These are phyloP conservation scores for Mycosphaerella arachidis DNA, from an alignment of 2,329 filamentous ascomycete genomes.

Conservation along the genomic window DNA sequence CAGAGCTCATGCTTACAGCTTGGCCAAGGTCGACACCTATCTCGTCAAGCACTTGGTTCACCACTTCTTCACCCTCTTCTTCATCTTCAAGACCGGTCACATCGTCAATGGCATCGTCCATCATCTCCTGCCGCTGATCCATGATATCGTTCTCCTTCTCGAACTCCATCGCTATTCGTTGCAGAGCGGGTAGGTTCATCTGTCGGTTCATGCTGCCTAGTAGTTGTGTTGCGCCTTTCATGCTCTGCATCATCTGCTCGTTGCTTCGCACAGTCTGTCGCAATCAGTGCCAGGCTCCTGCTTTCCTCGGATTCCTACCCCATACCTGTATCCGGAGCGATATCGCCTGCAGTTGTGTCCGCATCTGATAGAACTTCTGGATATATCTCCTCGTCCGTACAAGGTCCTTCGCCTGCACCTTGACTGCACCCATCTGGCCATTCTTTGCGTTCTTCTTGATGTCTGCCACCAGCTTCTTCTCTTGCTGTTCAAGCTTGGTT, in stretches of 20 bases:
- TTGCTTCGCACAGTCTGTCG: constrained; percentile 88
- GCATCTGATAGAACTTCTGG: constrained; percentile 98
- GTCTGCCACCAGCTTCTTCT: constrained; percentile 92
- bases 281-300: neutral
- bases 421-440: constrained; percentile 95
- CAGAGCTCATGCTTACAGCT: constrained; percentile 58
- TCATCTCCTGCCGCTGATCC: constrained; percentile 98
- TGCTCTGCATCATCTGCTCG: constrained; percentile 99
- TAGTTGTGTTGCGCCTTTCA: constrained; percentile 94
- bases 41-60: constrained; percentile 93
- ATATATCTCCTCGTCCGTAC: constrained; percentile 93
- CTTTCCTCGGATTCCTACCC: neutral
- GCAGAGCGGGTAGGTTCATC: constrained; percentile 93
- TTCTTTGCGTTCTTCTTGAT: constrained; percentile 99
- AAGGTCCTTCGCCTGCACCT: constrained; percentile 96
- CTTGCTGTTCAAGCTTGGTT: constrained; percentile 94
- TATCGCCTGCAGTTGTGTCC: constrained; percentile 93
- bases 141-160: constrained; percentile 98
- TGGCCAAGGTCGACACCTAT: constrained; percentile 92
- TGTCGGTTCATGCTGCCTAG: constrained; percentile 95
- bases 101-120: constrained; percentile 98
- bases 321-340: constrained; percentile 84
- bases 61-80: constrained; percentile 93
- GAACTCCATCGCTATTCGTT: constrained; percentile 98
- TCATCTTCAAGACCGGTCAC: constrained; percentile 87